Evolutionary conservation across 2,329 filamentous ascomycete genomes (phyloP), one percentile per base, ranked within the genome.

Genomic region (Eurotiales sp.): DNA sequence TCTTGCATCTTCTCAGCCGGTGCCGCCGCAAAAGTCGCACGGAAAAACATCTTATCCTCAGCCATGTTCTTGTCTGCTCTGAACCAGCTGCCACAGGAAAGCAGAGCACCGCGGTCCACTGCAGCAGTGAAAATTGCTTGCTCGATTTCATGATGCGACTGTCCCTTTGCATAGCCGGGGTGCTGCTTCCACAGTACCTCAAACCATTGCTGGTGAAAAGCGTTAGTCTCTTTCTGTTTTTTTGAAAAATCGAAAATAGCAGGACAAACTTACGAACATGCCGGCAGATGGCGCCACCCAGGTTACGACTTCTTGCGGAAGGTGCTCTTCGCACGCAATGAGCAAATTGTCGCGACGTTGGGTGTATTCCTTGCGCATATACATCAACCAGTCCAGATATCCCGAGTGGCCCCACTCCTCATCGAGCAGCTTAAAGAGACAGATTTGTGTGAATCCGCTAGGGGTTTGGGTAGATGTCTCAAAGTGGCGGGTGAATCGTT

Each of bases 391-490:
- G 63, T 86, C 79, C 21, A 99, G 71, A 65, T 95, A 99, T 1
- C 91, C 91, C 37, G 82, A 79, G 64, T 99, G 93, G 21, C 92
- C 93, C 93, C 93, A 99, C 45, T 85, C 84, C 70, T 96, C 90
- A 58, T 99, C 93, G 2, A 99, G 77, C 19, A 99, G 77, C 72
- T 95, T 95, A 75, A 88, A 91, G 50, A 97, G 73, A 8, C 92
- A 77, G 19, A 93, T 76, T 72, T 97, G 92, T 0, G 87, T 84
- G 62, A 96, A 81, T 39, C 93, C 93, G 51, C 83, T 85, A 0
- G 93, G 90, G 15, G 88, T 90, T 66, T 99, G 93, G 41, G 85
- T 90, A 34, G 84, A 86, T 19, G 86, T 83, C 70, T 99, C 93
- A 58, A 85, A 85, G 70, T 95, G 89, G 40, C 87, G 85, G 56